Evolutionary conservation across 108 stramenopile genomes (phyloP), one percentile per base, ranked within the genome.

Genomic region (Nannochloropsis granulata): DNA sequence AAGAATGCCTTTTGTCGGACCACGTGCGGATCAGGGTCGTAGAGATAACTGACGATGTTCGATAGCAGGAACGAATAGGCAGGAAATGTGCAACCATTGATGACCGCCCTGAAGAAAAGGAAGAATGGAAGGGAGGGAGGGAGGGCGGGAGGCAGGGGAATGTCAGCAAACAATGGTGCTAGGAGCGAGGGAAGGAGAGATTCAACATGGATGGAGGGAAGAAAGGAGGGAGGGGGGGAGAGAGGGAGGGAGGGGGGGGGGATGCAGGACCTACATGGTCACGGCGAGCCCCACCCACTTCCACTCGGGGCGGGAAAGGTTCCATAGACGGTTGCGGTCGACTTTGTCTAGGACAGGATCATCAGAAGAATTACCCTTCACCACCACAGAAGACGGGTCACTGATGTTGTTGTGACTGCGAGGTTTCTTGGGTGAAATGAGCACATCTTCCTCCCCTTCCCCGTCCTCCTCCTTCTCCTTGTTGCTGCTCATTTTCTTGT

Each of bases 241-340:
- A 3, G 34, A 34, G 34, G 34, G 34, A 34, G 34, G 34, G 34
- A 1, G 5, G 34, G 5, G 5, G 34, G 34, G 34, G 5, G 34
- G 34, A 34, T 34, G 34, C 34, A 5, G 34, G 34, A 5, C 34
- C 34, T 34, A 34, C 34, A 71, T 71, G 56, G n/a, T 71, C n/a
- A 71, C 5, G n/a, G 85, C 81, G 19, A 85, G 24, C 16, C 8
- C 25, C 43, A 85, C 46, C 24, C 43, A 85, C 12, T 44, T 44
- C 24, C 85, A 46, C 81, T 85, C 85, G 71, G 85, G 85, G 44
- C 81, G 81, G 9, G 81, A 43, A 23, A 85, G 71, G 9, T 71
- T 46, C 85, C 85, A 85, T 56, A 85, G 85, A 25, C 85, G 79
- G 80, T 44, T 81, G 24, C 84, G 44, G 43, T 78, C 78, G 12